Evolutionary conservation across 352 stramenopile species (phyloP).

Genomic region (Phytophthora pluvialis): DNA sequence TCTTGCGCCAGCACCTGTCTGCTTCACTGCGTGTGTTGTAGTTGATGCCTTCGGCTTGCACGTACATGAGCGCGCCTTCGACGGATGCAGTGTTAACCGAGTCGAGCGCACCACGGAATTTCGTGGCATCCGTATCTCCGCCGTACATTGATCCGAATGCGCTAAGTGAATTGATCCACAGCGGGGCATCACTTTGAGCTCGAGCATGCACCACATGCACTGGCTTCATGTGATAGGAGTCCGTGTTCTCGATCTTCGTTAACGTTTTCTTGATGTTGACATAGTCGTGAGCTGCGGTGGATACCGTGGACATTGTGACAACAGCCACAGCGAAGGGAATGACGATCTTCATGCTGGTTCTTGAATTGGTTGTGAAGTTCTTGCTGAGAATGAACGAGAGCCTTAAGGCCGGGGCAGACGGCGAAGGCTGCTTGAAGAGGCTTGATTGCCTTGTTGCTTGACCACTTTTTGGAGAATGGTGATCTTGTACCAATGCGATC

Average conservation of each 20-base stretch:
- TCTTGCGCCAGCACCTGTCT: constrained; percentile 65
- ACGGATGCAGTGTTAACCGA: constrained; percentile 80
- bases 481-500: neutral
- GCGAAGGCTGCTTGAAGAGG: neutral
- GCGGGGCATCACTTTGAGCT: constrained; percentile 50
- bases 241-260: constrained; percentile 13
- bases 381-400: neutral
- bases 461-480: constrained; percentile 5
- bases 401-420: neutral
- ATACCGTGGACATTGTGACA: neutral
- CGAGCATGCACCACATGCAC: constrained; percentile 54
- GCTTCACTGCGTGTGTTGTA: constrained; percentile 28
- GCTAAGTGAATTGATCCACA: constrained; percentile 25
- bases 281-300: constrained; percentile 6
- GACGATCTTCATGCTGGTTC: constrained; percentile 28
- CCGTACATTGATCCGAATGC: constrained; percentile 37
- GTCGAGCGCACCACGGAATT: constrained; percentile 60
- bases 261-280: constrained; percentile 6
- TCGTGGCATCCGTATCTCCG: neutral
- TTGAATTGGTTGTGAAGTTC: neutral
- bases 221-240: constrained; percentile 38
- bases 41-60: constrained; percentile 83
- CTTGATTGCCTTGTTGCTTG: constrained; percentile 1
- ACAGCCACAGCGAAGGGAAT: constrained; percentile 13
- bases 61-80: constrained; percentile 82